A percentile compares a stretch with the other conserved stretches of the same genome.
phyloP scores from a whole-genome alignment of 2,329 filamentous ascomycete genomes.

The Penicillium olsonii region DNA sequence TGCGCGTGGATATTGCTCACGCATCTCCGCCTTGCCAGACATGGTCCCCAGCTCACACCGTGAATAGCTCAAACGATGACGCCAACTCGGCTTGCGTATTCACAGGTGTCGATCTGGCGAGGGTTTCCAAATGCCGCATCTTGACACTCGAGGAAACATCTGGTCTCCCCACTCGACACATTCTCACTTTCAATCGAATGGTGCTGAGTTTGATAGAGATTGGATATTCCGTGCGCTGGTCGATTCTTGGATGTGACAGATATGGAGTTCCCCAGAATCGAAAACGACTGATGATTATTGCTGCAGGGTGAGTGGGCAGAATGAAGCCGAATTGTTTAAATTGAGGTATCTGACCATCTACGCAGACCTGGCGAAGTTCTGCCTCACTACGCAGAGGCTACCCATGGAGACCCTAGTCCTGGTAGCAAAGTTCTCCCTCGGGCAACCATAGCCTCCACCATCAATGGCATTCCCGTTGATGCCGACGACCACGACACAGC shows the following conservation, averaged over 20 bases:
- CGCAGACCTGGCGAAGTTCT: constrained; percentile 69
- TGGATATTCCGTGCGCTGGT: constrained; percentile 72
- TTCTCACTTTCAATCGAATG: constrained; percentile 59
- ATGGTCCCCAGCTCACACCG: constrained; percentile 72
- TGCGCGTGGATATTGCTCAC: constrained; percentile 68
- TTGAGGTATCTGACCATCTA: constrained; percentile 17
- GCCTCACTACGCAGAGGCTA: constrained; percentile 64
- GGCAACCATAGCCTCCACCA: constrained; percentile 46
- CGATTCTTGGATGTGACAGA: constrained; percentile 53
- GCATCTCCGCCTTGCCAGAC: constrained; percentile 76
- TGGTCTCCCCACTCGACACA: constrained; percentile 61
- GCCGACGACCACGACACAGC: constrained; percentile 47
- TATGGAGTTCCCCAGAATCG: constrained; percentile 55
- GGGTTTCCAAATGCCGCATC: constrained; percentile 63
- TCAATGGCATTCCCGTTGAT: constrained; percentile 41
- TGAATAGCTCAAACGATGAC: constrained; percentile 59
- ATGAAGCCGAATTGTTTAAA: background rate
- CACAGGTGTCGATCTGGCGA: constrained; percentile 55
- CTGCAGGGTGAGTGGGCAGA: constrained; percentile 49
- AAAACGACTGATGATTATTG: constrained; percentile 54
- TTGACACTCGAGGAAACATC: constrained; percentile 79
- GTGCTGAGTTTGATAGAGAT: constrained; percentile 64
- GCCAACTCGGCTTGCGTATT: constrained; percentile 63
- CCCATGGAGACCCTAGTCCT: constrained; percentile 49
- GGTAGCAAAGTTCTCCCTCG: constrained; percentile 33